A percentile compares a stretch with the other conserved stretches of the same genome.
Evolutionary conservation across 352 stramenopile genomes (phyloP).

Genomic region (Globisporangium canariense): DNA sequence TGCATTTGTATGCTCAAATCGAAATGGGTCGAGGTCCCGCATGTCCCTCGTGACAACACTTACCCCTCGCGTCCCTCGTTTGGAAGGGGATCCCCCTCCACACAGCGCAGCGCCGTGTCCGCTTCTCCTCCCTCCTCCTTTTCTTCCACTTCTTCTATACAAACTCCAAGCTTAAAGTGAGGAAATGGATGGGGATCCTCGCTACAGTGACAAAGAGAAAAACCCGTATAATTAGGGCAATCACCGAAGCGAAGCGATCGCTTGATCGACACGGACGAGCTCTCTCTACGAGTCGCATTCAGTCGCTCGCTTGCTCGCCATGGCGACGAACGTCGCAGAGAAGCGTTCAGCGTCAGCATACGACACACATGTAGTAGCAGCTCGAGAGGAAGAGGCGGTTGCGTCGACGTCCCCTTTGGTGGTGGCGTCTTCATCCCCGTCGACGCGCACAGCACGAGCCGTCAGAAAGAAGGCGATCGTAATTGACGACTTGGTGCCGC

Average conservation of each 20-base stretch:
- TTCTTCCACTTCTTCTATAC: neutral
- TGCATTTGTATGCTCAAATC: neutral
- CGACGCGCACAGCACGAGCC: neutral
- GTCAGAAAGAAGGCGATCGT: neutral
- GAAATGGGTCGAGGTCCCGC: neutral
- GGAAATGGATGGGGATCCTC: neutral
- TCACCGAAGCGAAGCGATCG: neutral
- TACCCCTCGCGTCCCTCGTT: neutral
- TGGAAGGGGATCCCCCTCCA: neutral
- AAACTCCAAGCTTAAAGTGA: neutral
- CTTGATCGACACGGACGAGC: neutral
- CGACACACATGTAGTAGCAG: neutral
- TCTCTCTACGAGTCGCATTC: neutral
- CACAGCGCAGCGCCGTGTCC: neutral
- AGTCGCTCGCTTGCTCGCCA: neutral
- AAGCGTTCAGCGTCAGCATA: neutral
- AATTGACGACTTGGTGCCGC: conserved; percentile 12
- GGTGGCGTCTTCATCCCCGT: neutral
- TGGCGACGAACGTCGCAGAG: neutral
- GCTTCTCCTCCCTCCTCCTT: neutral
- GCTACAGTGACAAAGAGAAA: conserved; percentile 1
- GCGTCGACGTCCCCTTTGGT: neutral
- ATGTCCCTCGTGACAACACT: too few species aligned
- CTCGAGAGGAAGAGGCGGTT: neutral
- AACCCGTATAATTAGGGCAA: conserved; percentile 13